phyloP scores from a whole-genome alignment of 345 rosid species.

The Erucastrum elatum region DNA sequence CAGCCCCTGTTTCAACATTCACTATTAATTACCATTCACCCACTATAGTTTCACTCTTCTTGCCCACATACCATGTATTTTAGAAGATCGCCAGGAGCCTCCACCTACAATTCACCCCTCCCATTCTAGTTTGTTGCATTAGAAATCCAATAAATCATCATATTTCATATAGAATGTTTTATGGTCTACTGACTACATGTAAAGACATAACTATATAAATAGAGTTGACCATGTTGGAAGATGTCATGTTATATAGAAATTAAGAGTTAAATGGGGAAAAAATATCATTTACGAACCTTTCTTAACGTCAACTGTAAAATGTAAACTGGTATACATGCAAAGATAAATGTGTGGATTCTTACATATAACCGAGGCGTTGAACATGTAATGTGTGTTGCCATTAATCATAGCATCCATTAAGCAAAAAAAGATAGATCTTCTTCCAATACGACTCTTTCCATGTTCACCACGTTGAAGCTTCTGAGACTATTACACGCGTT shows the following conservation, averaged over 20 bases:
- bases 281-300: not conserved
- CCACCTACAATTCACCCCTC: not conserved
- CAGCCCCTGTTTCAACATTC: conserved; percentile 35
- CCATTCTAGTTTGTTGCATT: not conserved
- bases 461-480: conserved; percentile 83
- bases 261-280: not conserved
- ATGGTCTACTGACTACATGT: not conserved
- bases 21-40: not conserved
- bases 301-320: not conserved
- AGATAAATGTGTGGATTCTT: conserved; percentile 25
- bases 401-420: conserved; percentile 72
- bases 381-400: conserved; percentile 76
- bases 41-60: not conserved
- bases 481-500: conserved; percentile 65
- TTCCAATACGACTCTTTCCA: conserved; percentile 89
- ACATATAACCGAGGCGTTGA: conserved; percentile 78
- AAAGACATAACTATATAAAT: not conserved
- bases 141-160: not conserved
- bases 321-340: conserved; percentile 4
- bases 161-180: not conserved
- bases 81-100: not conserved
- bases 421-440: conserved; percentile 71
- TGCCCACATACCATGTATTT: not conserved
- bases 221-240: not conserved
- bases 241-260: not conserved